Base-by-base conservation (phyloP, 2,329 filamentous ascomycete genomes). In the Neocucurbitaria cava region DNA sequence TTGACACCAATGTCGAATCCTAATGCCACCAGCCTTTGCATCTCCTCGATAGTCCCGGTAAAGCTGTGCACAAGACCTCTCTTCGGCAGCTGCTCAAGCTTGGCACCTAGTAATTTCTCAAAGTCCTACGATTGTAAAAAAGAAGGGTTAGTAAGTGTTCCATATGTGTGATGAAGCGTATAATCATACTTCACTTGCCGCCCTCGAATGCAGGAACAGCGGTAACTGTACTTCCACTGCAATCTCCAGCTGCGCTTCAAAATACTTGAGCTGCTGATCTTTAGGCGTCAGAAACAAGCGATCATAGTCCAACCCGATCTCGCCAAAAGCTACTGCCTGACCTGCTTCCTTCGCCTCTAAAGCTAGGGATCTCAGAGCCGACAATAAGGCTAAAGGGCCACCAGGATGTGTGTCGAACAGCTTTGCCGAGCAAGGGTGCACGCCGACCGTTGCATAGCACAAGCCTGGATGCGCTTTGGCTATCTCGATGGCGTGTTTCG, bases 261-360 rank as follows among this genome's bases (percentile, higher is more conserved):
- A 99, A 56, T 91, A 92, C 70, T 92, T 89, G 26, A 93, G 81
- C 76, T 99, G 95, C 15, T 89, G 85, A 21, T 88, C 87, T 68
- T 88, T 90, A 35, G 88, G 86, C 69, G 90, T 92, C 68, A 93
- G 88, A 67, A 91, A 90, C 31, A 99, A 80, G 1, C 95, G 87
- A 78, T 99, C 95, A 72, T 98, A 99, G 78, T 99, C 95, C 3
- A 99, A 88, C 1, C 95, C 95, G 58, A 99, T 92, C 77, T 99
- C 95, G 44, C 95, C 95, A 73, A 97, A 92, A 6, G 95, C 94
- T 6, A 85, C 84, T 1, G 91, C 88, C 36, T 90, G 82, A 0
- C 85, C 83, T 10, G 75, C 73, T 44, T 76, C 73, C 64, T 85
- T 86, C 1, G 86, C 84, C 31, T 85, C 77, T 2, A 83, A 70